Percentiles rank a stretch among this genome's conserved stretches.
These are phyloP conservation scores for Graphilbum ipis-grandicollis DNA, from an alignment of 2,329 filamentous ascomycete genomes.

Conservation along the genomic window DNA sequence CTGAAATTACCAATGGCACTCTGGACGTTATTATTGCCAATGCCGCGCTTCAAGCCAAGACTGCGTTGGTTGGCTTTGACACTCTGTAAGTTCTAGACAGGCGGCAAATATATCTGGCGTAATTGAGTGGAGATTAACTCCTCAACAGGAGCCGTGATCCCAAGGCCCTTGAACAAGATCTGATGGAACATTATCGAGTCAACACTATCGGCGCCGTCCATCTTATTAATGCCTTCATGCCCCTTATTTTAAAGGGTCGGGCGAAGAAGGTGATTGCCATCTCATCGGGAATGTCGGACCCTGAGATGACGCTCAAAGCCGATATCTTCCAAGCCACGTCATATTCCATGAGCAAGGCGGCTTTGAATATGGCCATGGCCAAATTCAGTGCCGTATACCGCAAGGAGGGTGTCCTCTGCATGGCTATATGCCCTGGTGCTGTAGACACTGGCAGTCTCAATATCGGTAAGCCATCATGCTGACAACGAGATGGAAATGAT, in stretches of 20 bases:
- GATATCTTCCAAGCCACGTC: conserved; percentile 17
- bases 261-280: conserved; percentile 38
- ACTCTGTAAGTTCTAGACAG: not conserved
- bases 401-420: conserved; percentile 31
- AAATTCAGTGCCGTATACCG: conserved; percentile 34
- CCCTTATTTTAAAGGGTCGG: conserved; percentile 29
- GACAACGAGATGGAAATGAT: not conserved
- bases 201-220: conserved; percentile 36
- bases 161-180: conserved; percentile 16
- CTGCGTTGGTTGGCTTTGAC: conserved; percentile 6
- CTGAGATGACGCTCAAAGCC: conserved; percentile 19
- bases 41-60: conserved; percentile 18
- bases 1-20: conserved; percentile 17
- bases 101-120: not conserved
- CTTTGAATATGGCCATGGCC: conserved; percentile 30
- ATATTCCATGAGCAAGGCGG: conserved; percentile 33
- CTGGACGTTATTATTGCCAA: conserved; percentile 37
- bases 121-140: too few species aligned
- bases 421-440: conserved; percentile 32
- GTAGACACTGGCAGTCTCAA: conserved; percentile 22
- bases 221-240: conserved; percentile 33
- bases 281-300: conserved; percentile 28
- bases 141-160: conserved; percentile 13
- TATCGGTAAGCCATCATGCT: conserved; percentile 1
- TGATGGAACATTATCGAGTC: conserved; percentile 18